Percentiles rank a stretch among this genome's conserved stretches.
Evolutionary conservation across 768 basidiomycete species (phyloP).

Genomic region (Lactarius deliciosus): DNA sequence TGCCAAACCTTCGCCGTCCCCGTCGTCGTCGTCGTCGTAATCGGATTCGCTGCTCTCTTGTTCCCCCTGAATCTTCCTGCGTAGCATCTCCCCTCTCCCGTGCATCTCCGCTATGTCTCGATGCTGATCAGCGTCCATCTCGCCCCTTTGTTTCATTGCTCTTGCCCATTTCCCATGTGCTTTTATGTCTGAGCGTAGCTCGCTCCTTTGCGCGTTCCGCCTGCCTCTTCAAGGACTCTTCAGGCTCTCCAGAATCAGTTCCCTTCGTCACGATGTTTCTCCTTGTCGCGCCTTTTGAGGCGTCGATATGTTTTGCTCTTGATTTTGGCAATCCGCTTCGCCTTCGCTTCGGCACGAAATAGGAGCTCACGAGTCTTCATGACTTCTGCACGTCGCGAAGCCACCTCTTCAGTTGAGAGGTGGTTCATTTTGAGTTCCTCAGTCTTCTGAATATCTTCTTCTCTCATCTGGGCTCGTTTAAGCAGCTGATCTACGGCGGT

Average conservation of each 20-base stretch:
- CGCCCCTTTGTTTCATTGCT: constrained; percentile 67
- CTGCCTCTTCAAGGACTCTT: constrained; percentile 64
- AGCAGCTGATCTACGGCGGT: constrained; percentile 79
- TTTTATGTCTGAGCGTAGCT: constrained; percentile 85
- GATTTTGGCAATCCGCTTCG: constrained; percentile 89
- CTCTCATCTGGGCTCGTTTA: constrained; percentile 76
- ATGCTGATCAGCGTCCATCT: constrained; percentile 60
- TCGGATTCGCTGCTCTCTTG: constrained; percentile 47
- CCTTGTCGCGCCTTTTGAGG: constrained; percentile 75
- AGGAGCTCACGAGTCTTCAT: constrained; percentile 89
- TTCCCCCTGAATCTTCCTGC: constrained; percentile 69
- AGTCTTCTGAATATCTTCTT: constrained; percentile 72
- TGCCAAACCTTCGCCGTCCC: constrained; percentile 57
- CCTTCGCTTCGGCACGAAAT: constrained; percentile 90
- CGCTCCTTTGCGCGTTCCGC: constrained; percentile 81
- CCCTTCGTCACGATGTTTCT: constrained; percentile 59
- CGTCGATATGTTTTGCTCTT: constrained; percentile 93
- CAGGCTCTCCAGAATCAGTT: constrained; percentile 51
- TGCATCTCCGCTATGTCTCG: constrained; percentile 85
- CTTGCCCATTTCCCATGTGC: constrained; percentile 87
- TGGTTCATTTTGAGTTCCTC: constrained; percentile 86
- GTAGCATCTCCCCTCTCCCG: constrained; percentile 73
- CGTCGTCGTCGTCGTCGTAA: constrained; percentile 44
- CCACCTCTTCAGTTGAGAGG: constrained; percentile 82
- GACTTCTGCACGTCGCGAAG: constrained; percentile 75